Percentiles rank a stretch among this genome's conserved stretches.
These are phyloP conservation scores for Aureobasidium namibiae DNA, from an alignment of 2,329 filamentous ascomycete species.

Conservation along the genomic window DNA sequence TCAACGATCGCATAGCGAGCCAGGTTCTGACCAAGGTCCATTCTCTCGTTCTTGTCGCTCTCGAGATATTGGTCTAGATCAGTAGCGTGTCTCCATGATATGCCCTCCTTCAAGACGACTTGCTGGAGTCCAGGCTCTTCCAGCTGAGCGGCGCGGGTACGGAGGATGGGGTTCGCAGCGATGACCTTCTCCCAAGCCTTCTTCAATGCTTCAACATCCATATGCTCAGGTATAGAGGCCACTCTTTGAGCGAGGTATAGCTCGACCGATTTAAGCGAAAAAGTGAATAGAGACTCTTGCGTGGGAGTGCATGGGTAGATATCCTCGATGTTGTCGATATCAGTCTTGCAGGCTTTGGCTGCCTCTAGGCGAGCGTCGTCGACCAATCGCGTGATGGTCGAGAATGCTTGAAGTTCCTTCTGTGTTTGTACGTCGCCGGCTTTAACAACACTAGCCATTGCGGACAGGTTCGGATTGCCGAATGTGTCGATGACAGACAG, in stretches of 20 bases:
- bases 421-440: conserved; percentile 23
- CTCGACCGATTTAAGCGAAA: conserved; percentile 27
- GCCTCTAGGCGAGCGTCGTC: conserved; percentile 28
- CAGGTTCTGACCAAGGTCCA: conserved; percentile 33
- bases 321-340: conserved; percentile 27
- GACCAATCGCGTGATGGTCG: conserved; percentile 20
- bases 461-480: conserved; percentile 33
- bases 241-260: conserved; percentile 33
- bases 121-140: conserved; percentile 14
- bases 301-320: conserved; percentile 35
- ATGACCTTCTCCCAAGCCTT: conserved; percentile 30
- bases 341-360: conserved; percentile 26
- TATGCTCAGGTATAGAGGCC: conserved; percentile 22
- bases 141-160: conserved; percentile 24
- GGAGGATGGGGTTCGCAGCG: conserved; percentile 27
- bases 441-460: conserved; percentile 34
- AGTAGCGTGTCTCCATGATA: conserved; percentile 23
- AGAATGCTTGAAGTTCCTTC: conserved; percentile 26
- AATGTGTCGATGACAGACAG: conserved; percentile 39
- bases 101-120: conserved; percentile 23
- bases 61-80: conserved; percentile 28
- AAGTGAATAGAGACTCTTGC: conserved; percentile 34
- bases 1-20: conserved; percentile 31
- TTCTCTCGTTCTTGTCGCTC: conserved; percentile 25
- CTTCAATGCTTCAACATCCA: conserved; percentile 27